A percentile compares a stretch with the other conserved stretches of the same genome.
Evolutionary conservation across 2,329 filamentous ascomycete species (phyloP).

Genomic region (Rachicladosporium sp.): DNA sequence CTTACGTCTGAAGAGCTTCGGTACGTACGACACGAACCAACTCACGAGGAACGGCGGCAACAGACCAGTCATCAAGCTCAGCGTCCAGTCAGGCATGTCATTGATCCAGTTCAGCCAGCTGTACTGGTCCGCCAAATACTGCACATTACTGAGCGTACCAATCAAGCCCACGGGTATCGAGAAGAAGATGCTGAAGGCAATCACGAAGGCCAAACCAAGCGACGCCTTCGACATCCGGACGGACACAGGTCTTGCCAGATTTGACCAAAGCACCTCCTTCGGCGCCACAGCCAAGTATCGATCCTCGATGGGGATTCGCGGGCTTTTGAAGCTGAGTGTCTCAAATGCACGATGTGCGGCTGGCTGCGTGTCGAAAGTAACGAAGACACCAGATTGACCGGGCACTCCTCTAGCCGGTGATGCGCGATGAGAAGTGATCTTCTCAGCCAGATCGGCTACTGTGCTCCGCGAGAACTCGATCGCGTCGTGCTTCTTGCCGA

Average conservation of each 20-base stretch:
- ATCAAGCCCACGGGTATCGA: slow-evolving; percentile 23
- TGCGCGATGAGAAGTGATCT: slow-evolving; percentile 52
- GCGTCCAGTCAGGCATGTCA: slow-evolving; percentile 16
- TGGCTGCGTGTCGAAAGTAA: slow-evolving; percentile 73
- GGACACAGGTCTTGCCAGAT: slow-evolving; percentile 26
- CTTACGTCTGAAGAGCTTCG: slow-evolving; percentile 21
- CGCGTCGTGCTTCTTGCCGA: slow-evolving; percentile 79
- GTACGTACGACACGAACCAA: slow-evolving; percentile 23
- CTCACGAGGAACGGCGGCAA: slow-evolving; percentile 21
- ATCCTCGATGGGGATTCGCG: slow-evolving; percentile 25
- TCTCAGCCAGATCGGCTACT: slow-evolving; percentile 59
- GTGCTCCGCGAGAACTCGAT: slow-evolving; percentile 74
- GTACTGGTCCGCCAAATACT: slow-evolving; percentile 19
- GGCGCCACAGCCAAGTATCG: slow-evolving; percentile 33
- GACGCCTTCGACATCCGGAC: slow-evolving; percentile 19
- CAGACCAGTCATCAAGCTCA: slow-evolving; percentile 21
- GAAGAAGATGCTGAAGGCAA: slow-evolving; percentile 25
- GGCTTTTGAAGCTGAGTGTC: slow-evolving; percentile 18
- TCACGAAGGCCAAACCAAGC: slow-evolving; percentile 19
- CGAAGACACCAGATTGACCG: slow-evolving; percentile 63
- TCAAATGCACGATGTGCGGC: slow-evolving; percentile 79
- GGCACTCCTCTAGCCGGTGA: slow-evolving; percentile 22
- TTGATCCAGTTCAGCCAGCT: slow-evolving; percentile 20
- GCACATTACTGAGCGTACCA: slow-evolving; percentile 22
- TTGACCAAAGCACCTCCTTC: slow-evolving; percentile 36